Base-by-base conservation (phyloP, 805 yeast species). In the Cyberlindnera mrakii region DNA sequence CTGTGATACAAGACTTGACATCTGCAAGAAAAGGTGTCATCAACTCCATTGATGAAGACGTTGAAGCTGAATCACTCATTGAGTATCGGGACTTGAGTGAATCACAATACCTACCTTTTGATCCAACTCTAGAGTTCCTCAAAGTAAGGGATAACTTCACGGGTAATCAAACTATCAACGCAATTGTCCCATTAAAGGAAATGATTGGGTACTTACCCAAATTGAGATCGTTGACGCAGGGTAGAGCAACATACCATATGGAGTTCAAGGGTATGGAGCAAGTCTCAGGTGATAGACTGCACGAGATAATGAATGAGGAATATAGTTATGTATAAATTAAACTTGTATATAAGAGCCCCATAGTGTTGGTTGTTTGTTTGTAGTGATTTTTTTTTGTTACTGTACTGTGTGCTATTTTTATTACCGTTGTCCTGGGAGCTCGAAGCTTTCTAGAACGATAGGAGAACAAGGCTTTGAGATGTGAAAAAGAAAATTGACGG, bases 151-250 rank as follows among this genome's bases (percentile, higher is more conserved):
- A 63, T 18, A 39, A 45, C 16, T 51, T 51, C 41, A 52, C 51
- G 6, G 51, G 53, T 2, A 37, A 41, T 31, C 78, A 86, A 63
- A 64, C 74, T 7, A 76, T 93, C 30, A 67, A 67, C n/a, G 96
- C 96, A 0, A 76, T 74, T 40, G 90, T 89, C 0, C 97, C 99
- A 4, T 67, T 93, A 57, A 74, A 82, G 47, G 95, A 84, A 47
- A 89, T 93, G 96, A 76, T 89, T 38, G 96, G 97, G 0, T 93
- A 93, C 60, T 71, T 88, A 45, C 78, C 81, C 10, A 77, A 76
- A 47, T 66, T 93, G 37, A 67, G 98, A 53, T 82, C 93, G 31
- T 66, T 89, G 52, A 90, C 97, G 0, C 89, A 88, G 57, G 99
- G 99, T 1, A 72, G 96, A 35, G 96, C 90, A 3, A 75, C 80